Conservation (phyloP, 495 filamentous ascomycete genomes). For the Cenococcum geophilum region DNA sequence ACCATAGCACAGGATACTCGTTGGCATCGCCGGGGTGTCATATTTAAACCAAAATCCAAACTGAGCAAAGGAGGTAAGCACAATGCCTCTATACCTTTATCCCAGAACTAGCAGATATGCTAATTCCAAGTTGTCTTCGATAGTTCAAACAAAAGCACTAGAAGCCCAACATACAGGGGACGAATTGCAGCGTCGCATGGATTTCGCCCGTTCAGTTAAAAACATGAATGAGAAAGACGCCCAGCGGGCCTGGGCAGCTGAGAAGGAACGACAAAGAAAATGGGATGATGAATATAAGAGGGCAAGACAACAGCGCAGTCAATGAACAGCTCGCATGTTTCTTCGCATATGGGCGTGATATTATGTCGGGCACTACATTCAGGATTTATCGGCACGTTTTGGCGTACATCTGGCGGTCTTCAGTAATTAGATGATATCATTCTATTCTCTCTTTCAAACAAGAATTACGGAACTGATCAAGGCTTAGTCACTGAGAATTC, state of each 20-base stretch:
- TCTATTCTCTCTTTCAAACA: no score
- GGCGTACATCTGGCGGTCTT: no score
- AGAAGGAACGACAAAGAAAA: constrained; percentile 4
- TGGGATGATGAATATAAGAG: constrained; percentile 13
- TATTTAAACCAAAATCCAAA: constrained; percentile 1
- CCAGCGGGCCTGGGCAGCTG: constrained; percentile 9
- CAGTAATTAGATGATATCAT: no score
- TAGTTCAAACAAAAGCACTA: neutral
- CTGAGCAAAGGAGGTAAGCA: neutral
- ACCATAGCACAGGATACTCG: neutral
- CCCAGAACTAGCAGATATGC: neutral
- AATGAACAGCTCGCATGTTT: no score
- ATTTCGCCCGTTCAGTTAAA: constrained; percentile 9
- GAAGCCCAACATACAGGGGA: constrained; percentile 1
- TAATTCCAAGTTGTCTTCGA: neutral
- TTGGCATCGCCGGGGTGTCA: neutral
- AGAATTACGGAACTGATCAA: no score
- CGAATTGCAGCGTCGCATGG: constrained; percentile 11
- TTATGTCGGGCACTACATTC: no score
- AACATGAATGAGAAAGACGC: neutral
- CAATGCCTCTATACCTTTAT: neutral
- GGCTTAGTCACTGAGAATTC: no score
- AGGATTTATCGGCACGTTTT: no score
- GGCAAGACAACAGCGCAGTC: neutral
- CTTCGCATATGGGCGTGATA: no score